Evolutionary conservation across 1,284 basidiomycete species (phyloP), one percentile per base, ranked within the genome.

Genomic region (Singerocomus inundabilis): DNA sequence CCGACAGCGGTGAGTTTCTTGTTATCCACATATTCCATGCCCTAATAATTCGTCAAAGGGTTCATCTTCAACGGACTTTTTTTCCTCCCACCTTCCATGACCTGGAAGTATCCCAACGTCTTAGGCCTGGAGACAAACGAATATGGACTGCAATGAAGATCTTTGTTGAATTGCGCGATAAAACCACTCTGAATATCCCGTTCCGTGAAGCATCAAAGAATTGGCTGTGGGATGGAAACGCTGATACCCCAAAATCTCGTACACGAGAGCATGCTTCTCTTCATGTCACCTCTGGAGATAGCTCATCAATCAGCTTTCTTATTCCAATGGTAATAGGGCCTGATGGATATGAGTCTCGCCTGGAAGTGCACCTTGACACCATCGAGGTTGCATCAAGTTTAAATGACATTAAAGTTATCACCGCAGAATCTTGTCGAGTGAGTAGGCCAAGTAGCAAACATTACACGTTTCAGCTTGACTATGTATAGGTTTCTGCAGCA

Each of bases 121-220:
- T 93, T 13, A 72, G 75, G 49, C 82, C 90, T 1, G 92, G 92
- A 1, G 90, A 95, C 48, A 78, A 77, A 56, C 80, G 94, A n/a
- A 66, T 85, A 30, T 94, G 91, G 79, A 87, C 89, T 2, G 77
- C 80, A 13, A 68, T 96, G 67, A 84, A 85, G 53, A 69, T 96
- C 5, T 88, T 91, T 56, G 67, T 96, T 16, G 88, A 91, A 65
- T 74, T 98, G 45, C 78, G 82, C 9, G 87, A 88, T 44, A 79
- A 85, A 25, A 89, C 89, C 0, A 84, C 80, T 0, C 62, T 96
- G 13, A 81, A 89, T 38, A 76, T 96, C 15, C 93, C 94, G 1
- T 94, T 94, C 42, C 80, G 92, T 13, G 93, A 98, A 68, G 70
- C 85, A 1, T 93, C 90, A 1, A 93, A 93, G 85, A 84, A 93